Percentiles rank a stretch among this genome's conserved stretches.
Evolutionary conservation across 164 flowering plant genomes (phyloP).

Genomic region (Kalanchoe fedtschenkoi): DNA sequence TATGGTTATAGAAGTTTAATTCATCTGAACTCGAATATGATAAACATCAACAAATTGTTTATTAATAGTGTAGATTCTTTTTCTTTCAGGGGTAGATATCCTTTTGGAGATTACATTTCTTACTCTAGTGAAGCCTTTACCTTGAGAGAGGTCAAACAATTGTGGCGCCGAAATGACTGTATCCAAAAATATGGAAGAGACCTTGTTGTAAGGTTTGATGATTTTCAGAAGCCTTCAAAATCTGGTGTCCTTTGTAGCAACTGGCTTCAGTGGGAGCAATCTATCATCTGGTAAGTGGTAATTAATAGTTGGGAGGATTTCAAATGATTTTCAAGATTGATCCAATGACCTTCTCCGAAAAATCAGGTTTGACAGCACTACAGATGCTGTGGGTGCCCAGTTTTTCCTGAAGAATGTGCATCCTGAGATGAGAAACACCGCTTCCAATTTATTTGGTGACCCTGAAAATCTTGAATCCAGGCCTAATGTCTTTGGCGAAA

Average conservation of each 20-base stretch:
- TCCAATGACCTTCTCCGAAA: neutral
- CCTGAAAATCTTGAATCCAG: slow-evolving; percentile 35
- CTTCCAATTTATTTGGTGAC: slow-evolving; percentile 59
- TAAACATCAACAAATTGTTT: neutral
- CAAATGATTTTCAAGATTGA: neutral
- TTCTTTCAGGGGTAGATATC: slow-evolving; percentile 68
- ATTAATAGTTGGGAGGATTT: neutral
- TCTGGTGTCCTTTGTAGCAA: slow-evolving; percentile 79
- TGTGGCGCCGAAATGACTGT: slow-evolving; percentile 78
- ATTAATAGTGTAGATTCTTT: neutral
- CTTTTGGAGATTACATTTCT: slow-evolving; percentile 79
- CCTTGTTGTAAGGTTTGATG: slow-evolving; percentile 66
- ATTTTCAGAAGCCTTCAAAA: slow-evolving; percentile 71
- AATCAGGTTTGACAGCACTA: slow-evolving; percentile 79
- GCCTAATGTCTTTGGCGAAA: slow-evolving; percentile 88
- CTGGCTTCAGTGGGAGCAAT: slow-evolving; percentile 81
- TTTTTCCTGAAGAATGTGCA: slow-evolving; percentile 89
- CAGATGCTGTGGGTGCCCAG: slow-evolving; percentile 86
- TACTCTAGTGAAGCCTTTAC: slow-evolving; percentile 68
- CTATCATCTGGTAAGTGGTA: slow-evolving; percentile 96
- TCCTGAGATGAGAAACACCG: slow-evolving; percentile 57
- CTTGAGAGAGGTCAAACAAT: slow-evolving; percentile 81
- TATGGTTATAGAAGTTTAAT: too few relatives aligned
- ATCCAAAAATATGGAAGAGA: slow-evolving; percentile 40
- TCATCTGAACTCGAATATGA: neutral